Conservation (phyloP, 2,329 filamentous ascomycete species). For the Akanthomyces muscarius region DNA sequence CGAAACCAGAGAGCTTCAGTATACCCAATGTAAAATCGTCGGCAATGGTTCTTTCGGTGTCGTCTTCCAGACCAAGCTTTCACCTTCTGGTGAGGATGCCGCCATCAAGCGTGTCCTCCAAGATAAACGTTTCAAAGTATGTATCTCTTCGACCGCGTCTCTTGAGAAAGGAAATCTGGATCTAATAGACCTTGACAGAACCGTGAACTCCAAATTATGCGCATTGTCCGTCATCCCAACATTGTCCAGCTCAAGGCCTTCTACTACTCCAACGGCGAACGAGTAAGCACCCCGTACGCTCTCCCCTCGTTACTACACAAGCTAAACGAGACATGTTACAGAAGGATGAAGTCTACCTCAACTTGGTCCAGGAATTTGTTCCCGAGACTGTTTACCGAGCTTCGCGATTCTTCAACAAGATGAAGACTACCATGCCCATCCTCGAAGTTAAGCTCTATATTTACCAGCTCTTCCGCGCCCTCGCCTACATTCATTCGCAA, state of each 20-base stretch:
- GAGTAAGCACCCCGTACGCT: conserved; percentile 54
- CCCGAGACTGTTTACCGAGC: conserved; percentile 98
- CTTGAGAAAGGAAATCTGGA: not conserved
- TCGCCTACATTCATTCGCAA: conserved; percentile 98
- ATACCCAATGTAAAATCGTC: conserved; percentile 99
- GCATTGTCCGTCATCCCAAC: conserved; percentile 97
- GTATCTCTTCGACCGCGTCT: conserved; percentile 23
- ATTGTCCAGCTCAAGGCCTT: conserved; percentile 99
- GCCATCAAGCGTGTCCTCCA: conserved; percentile 98
- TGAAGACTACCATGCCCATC: conserved; percentile 99
- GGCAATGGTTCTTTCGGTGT: conserved; percentile 98
- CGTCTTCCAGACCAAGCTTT: conserved; percentile 98
- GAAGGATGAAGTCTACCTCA: conserved; percentile 99
- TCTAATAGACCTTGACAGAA: conserved; percentile 60
- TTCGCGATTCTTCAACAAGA: conserved; percentile 98
- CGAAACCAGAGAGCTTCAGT: conserved; percentile 93
- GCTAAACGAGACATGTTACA: conserved; percentile 32
- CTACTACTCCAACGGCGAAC: conserved; percentile 98
- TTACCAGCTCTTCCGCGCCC: conserved; percentile 96
- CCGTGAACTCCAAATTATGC: conserved; percentile 98
- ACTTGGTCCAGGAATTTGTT: conserved; percentile 95
- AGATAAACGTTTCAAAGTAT: conserved; percentile 98
- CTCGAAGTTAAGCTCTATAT: conserved; percentile 99
- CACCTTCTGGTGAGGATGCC: conserved; percentile 95
- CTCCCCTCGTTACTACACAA: not conserved